A percentile compares a stretch with the other conserved stretches of the same genome.
phyloP scores from a whole-genome alignment of 106 monocot species.

The Allium sativum region DNA sequence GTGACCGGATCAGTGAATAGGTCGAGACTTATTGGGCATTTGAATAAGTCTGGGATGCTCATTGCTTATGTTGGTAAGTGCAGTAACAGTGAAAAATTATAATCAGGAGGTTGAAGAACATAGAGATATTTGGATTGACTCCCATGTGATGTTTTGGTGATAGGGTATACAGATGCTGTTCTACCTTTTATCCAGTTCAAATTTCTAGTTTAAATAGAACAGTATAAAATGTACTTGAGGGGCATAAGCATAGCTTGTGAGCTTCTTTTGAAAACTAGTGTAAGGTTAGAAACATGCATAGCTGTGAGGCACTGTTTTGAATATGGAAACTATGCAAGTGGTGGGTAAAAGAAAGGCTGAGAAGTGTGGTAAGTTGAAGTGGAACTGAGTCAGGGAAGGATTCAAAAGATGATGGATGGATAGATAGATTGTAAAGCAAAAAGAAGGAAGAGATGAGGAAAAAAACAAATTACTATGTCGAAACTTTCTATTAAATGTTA shows the following conservation, averaged over 20 bases:
- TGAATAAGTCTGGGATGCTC: slow-evolving; percentile 9
- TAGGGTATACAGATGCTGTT: neutral
- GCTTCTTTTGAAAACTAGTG: neutral
- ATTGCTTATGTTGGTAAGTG: neutral
- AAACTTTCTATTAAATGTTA: neutral
- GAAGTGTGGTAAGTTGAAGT: neutral
- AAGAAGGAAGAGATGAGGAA: neutral
- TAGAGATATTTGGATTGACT: neutral
- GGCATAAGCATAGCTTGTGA: neutral
- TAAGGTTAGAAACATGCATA: neutral
- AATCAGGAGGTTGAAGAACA: neutral
- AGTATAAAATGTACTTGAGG: neutral
- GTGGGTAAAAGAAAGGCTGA: too few species aligned
- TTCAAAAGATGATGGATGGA: neutral
- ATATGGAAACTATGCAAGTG: too few species aligned
- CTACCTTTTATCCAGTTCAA: neutral
- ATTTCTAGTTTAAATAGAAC: neutral
- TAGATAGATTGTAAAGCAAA: neutral
- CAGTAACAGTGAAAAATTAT: neutral
- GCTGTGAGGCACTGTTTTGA: too few species aligned
- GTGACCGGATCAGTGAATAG: slow-evolving; percentile 16
- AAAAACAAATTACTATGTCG: neutral
- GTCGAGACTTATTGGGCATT: slow-evolving; percentile 14
- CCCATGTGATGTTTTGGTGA: neutral
- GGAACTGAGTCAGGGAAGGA: neutral